Evolutionary conservation across 805 yeast genomes (phyloP), one percentile per base, ranked within the genome.

Genomic region (Saccharomyces paradoxus): DNA sequence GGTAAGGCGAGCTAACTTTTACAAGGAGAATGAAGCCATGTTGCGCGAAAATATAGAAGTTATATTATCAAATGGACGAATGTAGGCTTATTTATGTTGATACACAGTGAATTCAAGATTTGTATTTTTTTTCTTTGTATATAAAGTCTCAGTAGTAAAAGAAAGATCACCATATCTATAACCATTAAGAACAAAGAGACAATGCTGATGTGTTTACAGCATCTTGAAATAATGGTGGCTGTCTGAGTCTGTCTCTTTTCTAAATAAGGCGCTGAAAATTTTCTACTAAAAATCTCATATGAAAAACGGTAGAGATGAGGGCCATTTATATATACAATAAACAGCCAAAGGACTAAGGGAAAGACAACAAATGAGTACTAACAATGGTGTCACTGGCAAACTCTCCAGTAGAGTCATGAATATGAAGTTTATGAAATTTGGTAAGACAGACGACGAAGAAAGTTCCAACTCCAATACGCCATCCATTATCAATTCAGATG

Each of bases 1-100:
- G 22, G 96, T 89, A 4, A 82, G 99, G 73, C 81, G 86, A 63
- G 82, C 96, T 2, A 82, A 83, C 17, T 94, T 86, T 71, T 94
- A 87, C 71, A 68, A 68, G 46, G 68, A 70, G 12, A 81, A 83
- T 47, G 91, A 89, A 63, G 89, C 88, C 57, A 74, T 87, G 61
- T 74, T 94, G 53, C 80, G 81, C 57, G 94, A 90, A 62, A 90
- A 89, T 64, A 77, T 92, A 51, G 89, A 87, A 58, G 74, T 89
- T 50, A 76, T 91, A 60, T 73, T 90, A n/a, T 69, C 72, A 27
- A 70, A 69, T 50, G 72, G 73, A 14, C 66, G 73, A 51, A 61
- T 70, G 59, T 69, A 60, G 57, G 44, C 17, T 37, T 17, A 17
- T 32, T n/a, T 37, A 37, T 17, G 13, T 17, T 37, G 17, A 37